Percentiles rank a stretch among this genome's conserved stretches.
These are phyloP conservation scores for Aspergillus sparsus DNA, from an alignment of 495 filamentous ascomycete species.

Conservation along the genomic window DNA sequence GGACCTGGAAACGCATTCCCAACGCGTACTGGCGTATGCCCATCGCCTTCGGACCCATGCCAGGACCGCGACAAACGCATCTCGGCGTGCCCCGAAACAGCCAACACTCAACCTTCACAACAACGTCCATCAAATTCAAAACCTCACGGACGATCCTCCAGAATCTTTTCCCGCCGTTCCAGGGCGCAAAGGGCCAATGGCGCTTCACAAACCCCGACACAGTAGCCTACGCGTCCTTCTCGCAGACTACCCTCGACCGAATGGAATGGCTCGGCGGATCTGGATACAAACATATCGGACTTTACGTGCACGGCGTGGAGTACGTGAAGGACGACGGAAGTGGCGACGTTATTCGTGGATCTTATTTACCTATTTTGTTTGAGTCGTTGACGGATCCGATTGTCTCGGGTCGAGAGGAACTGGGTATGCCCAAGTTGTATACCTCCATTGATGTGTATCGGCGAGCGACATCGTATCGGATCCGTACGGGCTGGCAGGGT, in stretches of 20 bases:
- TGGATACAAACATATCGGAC: conserved; percentile 48
- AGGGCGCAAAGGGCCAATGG: not conserved
- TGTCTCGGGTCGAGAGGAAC: conserved; percentile 46
- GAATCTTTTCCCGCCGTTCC: conserved; percentile 45
- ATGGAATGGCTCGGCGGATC: conserved; percentile 51
- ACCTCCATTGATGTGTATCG: conserved; percentile 40
- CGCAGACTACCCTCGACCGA: conserved; percentile 38
- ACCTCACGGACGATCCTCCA: conserved; percentile 52
- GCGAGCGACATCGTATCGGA: conserved; percentile 26
- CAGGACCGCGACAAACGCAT: conserved; percentile 42
- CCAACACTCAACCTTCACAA: conserved; percentile 35
- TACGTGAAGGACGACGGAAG: conserved; percentile 46
- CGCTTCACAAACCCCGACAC: conserved; percentile 45
- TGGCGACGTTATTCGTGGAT: conserved; percentile 31
- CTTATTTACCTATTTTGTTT: conserved; percentile 50
- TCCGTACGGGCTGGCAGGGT: conserved; percentile 41
- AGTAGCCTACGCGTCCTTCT: conserved; percentile 44
- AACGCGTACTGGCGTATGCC: conserved; percentile 45
- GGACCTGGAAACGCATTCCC: conserved; percentile 33
- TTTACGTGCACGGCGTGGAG: conserved; percentile 54
- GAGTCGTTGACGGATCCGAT: conserved; percentile 49
- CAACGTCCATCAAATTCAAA: conserved; percentile 50
- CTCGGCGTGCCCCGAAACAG: conserved; percentile 25
- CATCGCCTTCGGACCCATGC: conserved; percentile 50
- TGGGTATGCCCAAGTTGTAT: conserved; percentile 52